Evolutionary conservation across 2,329 filamentous ascomycete species (phyloP).

Genomic region (Chaetomiaceae sp.): DNA sequence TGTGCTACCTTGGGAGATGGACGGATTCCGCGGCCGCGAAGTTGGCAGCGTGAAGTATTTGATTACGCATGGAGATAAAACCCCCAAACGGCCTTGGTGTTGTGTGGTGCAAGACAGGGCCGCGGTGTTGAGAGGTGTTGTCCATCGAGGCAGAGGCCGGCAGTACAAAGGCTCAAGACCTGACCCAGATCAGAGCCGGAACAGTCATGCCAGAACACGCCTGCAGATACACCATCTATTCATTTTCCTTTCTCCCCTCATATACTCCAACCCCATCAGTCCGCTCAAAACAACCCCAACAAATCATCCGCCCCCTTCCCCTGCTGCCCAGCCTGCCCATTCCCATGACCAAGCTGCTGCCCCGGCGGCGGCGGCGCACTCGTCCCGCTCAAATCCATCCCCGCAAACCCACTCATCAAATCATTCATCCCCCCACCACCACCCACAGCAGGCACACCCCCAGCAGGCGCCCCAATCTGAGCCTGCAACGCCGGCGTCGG

Average conservation of each 20-base stretch:
- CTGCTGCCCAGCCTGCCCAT: slow-evolving; percentile 11
- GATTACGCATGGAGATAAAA: too few relatives aligned
- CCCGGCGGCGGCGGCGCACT: slow-evolving; percentile 62
- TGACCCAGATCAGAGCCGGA: too few relatives aligned
- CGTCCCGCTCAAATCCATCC: slow-evolving; percentile 66
- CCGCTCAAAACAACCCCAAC: slow-evolving; percentile 23
- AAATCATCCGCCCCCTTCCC: slow-evolving; percentile 24
- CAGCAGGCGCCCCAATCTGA: slow-evolving; percentile 6
- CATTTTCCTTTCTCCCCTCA: not conserved
- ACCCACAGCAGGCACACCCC: not conserved
- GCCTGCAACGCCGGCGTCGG: slow-evolving; percentile 40
- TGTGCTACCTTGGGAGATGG: too few relatives aligned
- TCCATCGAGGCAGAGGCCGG: too few relatives aligned
- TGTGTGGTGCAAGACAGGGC: too few relatives aligned
- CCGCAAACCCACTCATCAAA: slow-evolving; percentile 83
- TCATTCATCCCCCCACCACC: slow-evolving; percentile 58
- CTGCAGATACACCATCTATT: not conserved
- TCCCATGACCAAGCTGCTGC: slow-evolving; percentile 38
- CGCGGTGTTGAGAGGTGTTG: too few relatives aligned
- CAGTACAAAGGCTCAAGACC: too few relatives aligned
- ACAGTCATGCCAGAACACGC: not conserved
- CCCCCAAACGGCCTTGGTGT: too few relatives aligned
- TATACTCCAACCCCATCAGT: not conserved
- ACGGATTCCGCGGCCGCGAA: too few relatives aligned
- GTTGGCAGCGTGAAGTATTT: too few relatives aligned